Base-by-base conservation (phyloP, 495 filamentous ascomycete genomes). In the Penicillium samsonianum region DNA sequence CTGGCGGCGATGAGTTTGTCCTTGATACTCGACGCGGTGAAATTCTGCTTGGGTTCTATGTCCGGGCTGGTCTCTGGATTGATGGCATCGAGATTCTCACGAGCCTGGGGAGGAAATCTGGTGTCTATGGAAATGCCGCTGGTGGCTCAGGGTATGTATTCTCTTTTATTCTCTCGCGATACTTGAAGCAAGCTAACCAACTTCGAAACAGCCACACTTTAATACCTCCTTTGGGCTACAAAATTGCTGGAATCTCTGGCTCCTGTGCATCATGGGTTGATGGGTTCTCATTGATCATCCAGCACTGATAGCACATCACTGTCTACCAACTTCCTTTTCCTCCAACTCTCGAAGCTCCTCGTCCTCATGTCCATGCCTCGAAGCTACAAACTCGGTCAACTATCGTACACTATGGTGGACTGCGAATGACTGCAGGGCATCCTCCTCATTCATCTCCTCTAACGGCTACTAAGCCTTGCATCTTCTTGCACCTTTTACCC, bases 51-150 rank as follows among this genome's bases (percentile, higher is more conserved):
- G 94, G 94, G 12, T 98, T 98, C 70, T 86, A 87, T 63, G 76
- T 97, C 50, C 80, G 92, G 58, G 84, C 90, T 41, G 91, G 91
- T 11, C 73, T 83, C 35, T 94, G 90, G 89, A 89, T 97, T 58
- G 92, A 96, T 70, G 94, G 85, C 14, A 84, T 98, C 51, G 90
- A 96, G 67, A 88, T 98, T 55, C 70, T 97, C 65, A 97, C 94
- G 8, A 96, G 88, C 65, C 73, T 89, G 28, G 93, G 92, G 30
- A 81, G 94, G 58, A 89, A 86, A 68, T 97, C 93, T 5, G 85
- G 87, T 42, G 67, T 95, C 40, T 97, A 84, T 79, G 94, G 94
- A 16, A 96, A 96, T 66, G 71, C 86, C 11, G 74, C 76, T 55
- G 92, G 92, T 46, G 93, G 94, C 49, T 88, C 86, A 62, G 85